Conservation (phyloP, 768 basidiomycete genomes). For the Lyophyllum atratum region DNA sequence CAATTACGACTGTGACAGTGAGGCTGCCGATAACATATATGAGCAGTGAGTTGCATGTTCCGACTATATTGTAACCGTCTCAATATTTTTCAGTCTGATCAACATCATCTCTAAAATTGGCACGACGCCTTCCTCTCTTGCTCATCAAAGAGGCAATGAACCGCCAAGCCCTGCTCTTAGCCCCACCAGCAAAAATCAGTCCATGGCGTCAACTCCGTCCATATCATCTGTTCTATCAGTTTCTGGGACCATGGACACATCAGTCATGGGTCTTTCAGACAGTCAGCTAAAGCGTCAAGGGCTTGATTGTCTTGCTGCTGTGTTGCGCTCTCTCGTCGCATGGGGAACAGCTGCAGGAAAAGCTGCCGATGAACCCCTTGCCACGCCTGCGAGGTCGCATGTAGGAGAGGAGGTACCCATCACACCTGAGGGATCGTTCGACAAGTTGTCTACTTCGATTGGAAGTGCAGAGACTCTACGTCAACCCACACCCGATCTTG, state of each 20-base stretch:
- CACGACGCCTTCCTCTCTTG: slow-evolving; percentile 50
- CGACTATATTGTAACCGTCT: neutral
- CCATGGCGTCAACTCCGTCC: slow-evolving; percentile 48
- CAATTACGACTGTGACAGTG: slow-evolving; percentile 98
- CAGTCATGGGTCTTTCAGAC: slow-evolving; percentile 74
- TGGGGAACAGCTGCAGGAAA: slow-evolving; percentile 77
- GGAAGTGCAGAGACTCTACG: slow-evolving; percentile 58
- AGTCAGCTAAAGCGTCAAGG: slow-evolving; percentile 84
- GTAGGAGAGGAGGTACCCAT: slow-evolving; percentile 54
- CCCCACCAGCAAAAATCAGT: slow-evolving; percentile 49
- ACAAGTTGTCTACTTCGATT: slow-evolving; percentile 49
- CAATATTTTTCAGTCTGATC: slow-evolving; percentile 42
- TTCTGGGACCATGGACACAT: slow-evolving; percentile 67
- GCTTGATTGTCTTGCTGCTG: slow-evolving; percentile 91
- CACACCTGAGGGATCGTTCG: slow-evolving; percentile 58
- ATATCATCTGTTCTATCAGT: slow-evolving; percentile 66
- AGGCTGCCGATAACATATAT: slow-evolving; percentile 95
- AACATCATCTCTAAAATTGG: slow-evolving; percentile 95
- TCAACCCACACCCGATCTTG: slow-evolving; percentile 73
- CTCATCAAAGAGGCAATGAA: slow-evolving; percentile 54
- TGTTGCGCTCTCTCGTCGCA: slow-evolving; percentile 84
- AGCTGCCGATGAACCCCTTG: slow-evolving; percentile 40
- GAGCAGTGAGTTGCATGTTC: slow-evolving; percentile 68
- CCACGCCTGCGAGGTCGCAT: slow-evolving; percentile 44
- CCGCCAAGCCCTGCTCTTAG: slow-evolving; percentile 62